Conservation (phyloP, 176 grass and related monocot genomes). For the Bolboschoenus planiculmis region DNA sequence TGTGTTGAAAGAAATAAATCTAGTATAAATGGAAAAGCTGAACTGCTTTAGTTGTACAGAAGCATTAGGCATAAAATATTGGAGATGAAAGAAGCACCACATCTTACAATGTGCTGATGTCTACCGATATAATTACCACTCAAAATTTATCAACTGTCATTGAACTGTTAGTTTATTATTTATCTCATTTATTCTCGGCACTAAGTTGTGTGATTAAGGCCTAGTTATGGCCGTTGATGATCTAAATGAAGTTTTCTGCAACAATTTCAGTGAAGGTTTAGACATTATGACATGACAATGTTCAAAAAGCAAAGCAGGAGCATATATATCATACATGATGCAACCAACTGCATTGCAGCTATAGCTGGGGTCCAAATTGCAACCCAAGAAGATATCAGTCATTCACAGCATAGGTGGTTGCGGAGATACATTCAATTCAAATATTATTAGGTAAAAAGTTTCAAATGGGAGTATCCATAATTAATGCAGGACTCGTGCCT, state of each 20-base stretch:
- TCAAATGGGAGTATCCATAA: not conserved
- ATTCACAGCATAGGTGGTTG: not conserved
- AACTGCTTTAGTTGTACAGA: not conserved
- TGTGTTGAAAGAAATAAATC: not conserved
- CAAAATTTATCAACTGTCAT: not conserved
- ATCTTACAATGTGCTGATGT: not conserved
- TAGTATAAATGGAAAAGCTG: slow-evolving; percentile 7
- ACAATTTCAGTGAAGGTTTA: not conserved
- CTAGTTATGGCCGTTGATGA: not conserved
- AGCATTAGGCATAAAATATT: not conserved
- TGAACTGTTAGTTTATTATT: not conserved
- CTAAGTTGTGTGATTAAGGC: not conserved
- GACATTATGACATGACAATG: not conserved
- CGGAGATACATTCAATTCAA: not conserved
- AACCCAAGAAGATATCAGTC: not conserved
- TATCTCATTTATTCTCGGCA: not conserved
- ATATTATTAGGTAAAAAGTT: not conserved
- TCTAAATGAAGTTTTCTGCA: not conserved
- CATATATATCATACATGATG: not conserved
- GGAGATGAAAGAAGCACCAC: not conserved
- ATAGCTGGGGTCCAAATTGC: not conserved
- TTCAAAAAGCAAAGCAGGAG: not conserved
- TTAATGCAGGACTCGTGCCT: not conserved
- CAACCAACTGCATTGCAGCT: not conserved
- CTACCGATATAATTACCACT: not conserved